Base-by-base conservation (phyloP, 495 filamentous ascomycete species). In the Clavariopsis aquatica region DNA sequence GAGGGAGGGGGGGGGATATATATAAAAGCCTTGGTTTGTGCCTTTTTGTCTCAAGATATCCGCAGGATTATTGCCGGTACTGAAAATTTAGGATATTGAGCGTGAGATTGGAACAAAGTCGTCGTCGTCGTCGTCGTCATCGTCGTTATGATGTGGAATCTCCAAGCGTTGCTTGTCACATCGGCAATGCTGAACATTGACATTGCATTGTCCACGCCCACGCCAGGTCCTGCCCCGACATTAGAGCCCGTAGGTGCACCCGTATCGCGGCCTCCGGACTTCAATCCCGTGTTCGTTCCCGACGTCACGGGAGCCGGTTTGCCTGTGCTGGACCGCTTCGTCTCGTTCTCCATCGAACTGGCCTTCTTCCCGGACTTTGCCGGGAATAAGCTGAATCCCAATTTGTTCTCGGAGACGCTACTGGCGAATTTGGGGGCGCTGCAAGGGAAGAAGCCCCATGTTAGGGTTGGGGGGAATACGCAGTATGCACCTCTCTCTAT, bases 351-450 rank as follows among this genome's bases (percentile, higher is more conserved):
- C 6, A 85, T 87, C 65, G 84, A 87, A 71, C 83, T 85, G 52
- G 74, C 82, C 0, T 85, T 78, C 55, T 87, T 86, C 64, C 85
- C 85, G 0, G 84, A 87, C 61, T 87, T 82, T 68, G 84, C 84
- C 23, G 84, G 84, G 74, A 79, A 71, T 56, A 49, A 57, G 20
- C 77, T 79, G 7, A 49, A 62, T 10, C 84, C 84, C 15, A 87
- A 87, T 69, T 76, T 72, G 1, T 86, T 82, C 74, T 85, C 83
- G 0, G 77, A 84, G 57, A 84, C 81, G 47, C 76, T 86, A 12
- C 73, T 86, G 17, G 74, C 79, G 6, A 86, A 84, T 57, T 53
- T 86, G 12, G 77, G 73, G 0, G 65, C 73, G 6, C 64, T 84
- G 17, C 73, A 63, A 0, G 84, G 84, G 2, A 76, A 75, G 17